These are phyloP conservation scores for Irpex sp. DNA, from an alignment of 1,284 basidiomycete genomes.

Conservation along the genomic window DNA sequence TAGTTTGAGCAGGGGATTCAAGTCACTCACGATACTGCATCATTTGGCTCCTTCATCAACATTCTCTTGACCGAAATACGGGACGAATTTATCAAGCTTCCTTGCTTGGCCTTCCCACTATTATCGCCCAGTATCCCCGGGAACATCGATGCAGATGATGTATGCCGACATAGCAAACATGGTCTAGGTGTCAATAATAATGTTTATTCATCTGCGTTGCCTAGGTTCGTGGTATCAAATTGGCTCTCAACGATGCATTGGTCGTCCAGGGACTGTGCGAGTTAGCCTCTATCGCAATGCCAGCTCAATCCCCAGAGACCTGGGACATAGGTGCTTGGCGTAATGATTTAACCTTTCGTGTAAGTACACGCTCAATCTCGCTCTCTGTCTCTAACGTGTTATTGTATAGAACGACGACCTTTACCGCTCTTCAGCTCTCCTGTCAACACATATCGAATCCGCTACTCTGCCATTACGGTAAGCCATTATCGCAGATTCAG, in stretches of 20 bases:
- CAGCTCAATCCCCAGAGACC: conserved; percentile 45
- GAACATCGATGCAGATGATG: conserved; percentile 26
- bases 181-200: neutral
- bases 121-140: conserved; percentile 42
- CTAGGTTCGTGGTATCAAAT: conserved; percentile 23
- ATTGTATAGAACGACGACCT: conserved; percentile 34
- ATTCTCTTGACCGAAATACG: conserved; percentile 54
- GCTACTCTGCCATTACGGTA: conserved; percentile 65
- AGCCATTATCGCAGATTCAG: conserved; percentile 9
- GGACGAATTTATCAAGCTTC: conserved; percentile 61
- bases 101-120: conserved; percentile 52
- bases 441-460: conserved; percentile 66
- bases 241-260: conserved; percentile 56
- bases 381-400: conserved; percentile 11
- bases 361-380: conserved; percentile 27
- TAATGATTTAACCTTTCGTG: conserved; percentile 34
- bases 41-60: conserved; percentile 62
- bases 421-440: conserved; percentile 60
- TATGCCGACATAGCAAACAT: neutral
- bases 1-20: conserved; percentile 56
- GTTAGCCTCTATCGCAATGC: conserved; percentile 50
- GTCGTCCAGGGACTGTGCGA: conserved; percentile 52
- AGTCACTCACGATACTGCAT: conserved; percentile 54
- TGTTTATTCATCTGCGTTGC: conserved; percentile 2
- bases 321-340: conserved; percentile 43